Base-by-base conservation (phyloP, 2,329 filamentous ascomycete species). In the Didymella segeticola region DNA sequence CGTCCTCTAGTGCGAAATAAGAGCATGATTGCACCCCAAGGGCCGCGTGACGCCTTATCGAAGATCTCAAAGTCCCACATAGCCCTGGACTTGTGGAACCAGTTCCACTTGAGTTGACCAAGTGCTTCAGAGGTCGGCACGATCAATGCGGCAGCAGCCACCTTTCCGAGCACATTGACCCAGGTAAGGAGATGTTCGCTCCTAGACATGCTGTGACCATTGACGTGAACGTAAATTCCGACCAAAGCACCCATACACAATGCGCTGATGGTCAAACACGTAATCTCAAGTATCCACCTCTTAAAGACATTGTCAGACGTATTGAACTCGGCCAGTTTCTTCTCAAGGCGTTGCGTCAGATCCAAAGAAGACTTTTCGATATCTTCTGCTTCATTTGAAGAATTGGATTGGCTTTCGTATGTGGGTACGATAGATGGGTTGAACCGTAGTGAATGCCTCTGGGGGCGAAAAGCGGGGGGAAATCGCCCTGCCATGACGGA, bases 1-100 rank as follows among this genome's bases (percentile, higher is more conserved):
- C 37, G 27, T 2, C 43, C 43, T 10, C 15, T 36, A 5, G 43
- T 46, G 2, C 31, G 22, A 22, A 9, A 46, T 4, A 46, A 12
- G 4, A 46, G 23, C 5, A 46, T 1, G 5, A 3, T 20, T 5
- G 63, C 60, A 1, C 62, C 60, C 43, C 47, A 57, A 0, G 64
- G 52, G 0, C 60, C 58, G 14, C 62, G 27, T 0, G 63, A 58
- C 3, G 63, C 58, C 7, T 66, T 66, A n/a, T 70, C 68, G 10
- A 71, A 71, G 4, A 65, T 62, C n/a, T 73, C 67, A 9, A 71
- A 70, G 34, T 72, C 70, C 60, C 63, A 66, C 39, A 71, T 64
- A 2, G 56, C 58, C 4, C 45, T 58, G 1, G 63, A 57, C 0
- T 27, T 31, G 2, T 58, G 20, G 7, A 63, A 62, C 66, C 68